Conservation (phyloP, 1,284 basidiomycete genomes). For the Austropuccinia psidii region DNA sequence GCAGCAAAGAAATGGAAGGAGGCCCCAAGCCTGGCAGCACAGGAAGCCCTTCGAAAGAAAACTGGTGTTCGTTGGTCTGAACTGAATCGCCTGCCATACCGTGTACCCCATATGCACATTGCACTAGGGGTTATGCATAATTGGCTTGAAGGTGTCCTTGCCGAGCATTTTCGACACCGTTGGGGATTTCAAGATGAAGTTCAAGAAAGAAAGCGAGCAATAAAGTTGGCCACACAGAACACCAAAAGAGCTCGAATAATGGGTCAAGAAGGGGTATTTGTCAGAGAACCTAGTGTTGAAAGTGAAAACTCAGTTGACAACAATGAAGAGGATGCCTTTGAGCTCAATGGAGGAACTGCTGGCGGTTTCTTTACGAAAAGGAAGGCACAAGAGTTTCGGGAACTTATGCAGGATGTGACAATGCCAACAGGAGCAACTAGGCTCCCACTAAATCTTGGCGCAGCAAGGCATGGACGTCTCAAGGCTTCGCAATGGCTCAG, state of each 20-base stretch:
- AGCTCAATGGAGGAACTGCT: background rate
- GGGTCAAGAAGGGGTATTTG: background rate
- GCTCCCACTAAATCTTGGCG: constrained; percentile 2
- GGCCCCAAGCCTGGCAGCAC: too few relatives aligned
- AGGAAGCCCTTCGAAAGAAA: background rate
- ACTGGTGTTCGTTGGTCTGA: constrained; percentile 2
- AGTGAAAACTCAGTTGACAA: background rate
- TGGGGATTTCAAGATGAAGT: background rate
- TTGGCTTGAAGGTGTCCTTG: constrained; percentile 1
- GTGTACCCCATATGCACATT: background rate
- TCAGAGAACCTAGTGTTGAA: too few relatives aligned
- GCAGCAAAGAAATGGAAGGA: background rate
- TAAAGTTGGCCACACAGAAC: background rate
- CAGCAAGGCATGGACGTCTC: background rate
- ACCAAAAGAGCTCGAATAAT: background rate
- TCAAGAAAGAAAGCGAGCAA: background rate
- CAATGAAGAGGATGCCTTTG: too few relatives aligned
- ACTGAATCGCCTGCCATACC: background rate
- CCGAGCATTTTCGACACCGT: background rate
- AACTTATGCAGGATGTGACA: background rate
- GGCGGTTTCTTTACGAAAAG: background rate
- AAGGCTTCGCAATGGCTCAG: constrained; percentile 2
- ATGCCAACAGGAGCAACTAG: background rate
- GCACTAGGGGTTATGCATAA: constrained; percentile 4
- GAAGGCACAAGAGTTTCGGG: background rate